Base-by-base conservation (phyloP, 2,329 filamentous ascomycete species). In the Fusarium multiceps region DNA sequence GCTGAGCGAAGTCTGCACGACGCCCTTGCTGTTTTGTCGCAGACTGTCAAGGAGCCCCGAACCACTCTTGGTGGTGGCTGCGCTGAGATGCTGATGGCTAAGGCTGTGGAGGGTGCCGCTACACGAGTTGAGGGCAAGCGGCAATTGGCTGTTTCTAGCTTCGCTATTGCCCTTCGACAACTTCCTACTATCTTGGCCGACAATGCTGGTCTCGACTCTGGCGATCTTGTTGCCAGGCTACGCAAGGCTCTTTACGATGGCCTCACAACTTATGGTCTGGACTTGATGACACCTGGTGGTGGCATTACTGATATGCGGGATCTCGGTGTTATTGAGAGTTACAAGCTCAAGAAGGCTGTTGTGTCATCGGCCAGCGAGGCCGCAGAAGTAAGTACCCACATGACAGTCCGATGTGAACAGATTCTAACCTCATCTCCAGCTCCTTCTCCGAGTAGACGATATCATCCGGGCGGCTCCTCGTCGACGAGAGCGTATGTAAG, bases 61-160 rank as follows among this genome's bases (percentile, higher is more conserved):
- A 97, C 94, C 43, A 98, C 96, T 1, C 89, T 99, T 5, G 96
- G 96, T 55, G 96, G 96, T 78, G 96, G 96, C 28, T 98, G 94
- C 78, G 94, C 95, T 7, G 96, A 99, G 88, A 98, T 98, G 95
- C 85, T 97, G 74, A 99, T 99, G 96, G 93, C 95, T 71, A 97
- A 98, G 86, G 96, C 96, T 10, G 96, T 99, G 23, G 95, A 98
- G 78, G 92, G 92, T 66, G 93, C 93, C 7, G 94, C 94, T 23
- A 94, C 97, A 67, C 95, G 97, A 76, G 92, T 97, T 10, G 94
- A 96, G 73, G 96, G 96, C 80, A 99, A 99, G 90, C 95, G 96
- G 82, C 94, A 97, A 74, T 87, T 98, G 76, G 96, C 96, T 4
- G 95, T 98, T 21, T 91, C 94, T 69, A 89, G 93, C 7, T 99